A percentile compares a stretch with the other conserved stretches of the same genome.
Evolutionary conservation across 331 rosid genomes (phyloP).

Genomic region (Erythrophleum ivorense): DNA sequence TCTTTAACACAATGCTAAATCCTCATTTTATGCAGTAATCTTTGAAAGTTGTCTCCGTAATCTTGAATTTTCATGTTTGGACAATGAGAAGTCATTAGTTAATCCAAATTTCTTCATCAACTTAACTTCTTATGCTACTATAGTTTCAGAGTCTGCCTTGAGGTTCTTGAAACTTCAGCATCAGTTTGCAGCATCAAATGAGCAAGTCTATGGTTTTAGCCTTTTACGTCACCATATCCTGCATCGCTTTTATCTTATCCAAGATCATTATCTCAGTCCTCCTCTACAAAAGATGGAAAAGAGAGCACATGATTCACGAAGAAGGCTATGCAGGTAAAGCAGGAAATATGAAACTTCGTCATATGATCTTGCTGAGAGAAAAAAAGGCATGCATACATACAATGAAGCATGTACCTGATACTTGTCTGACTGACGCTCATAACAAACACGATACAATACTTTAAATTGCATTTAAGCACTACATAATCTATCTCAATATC

Average conservation of each 20-base stretch:
- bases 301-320: conserved; percentile 61
- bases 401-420: not conserved
- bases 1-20: not conserved
- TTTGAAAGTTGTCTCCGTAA: not conserved
- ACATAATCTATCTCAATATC: not conserved
- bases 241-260: conserved; percentile 70
- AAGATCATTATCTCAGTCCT: conserved; percentile 78
- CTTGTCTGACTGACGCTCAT: not conserved
- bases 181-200: conserved; percentile 54
- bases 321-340: conserved; percentile 65
- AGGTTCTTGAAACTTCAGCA: conserved; percentile 36
- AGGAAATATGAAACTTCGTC: not conserved
- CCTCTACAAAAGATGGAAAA: conserved; percentile 88
- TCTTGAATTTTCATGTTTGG: not conserved
- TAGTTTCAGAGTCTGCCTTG: not conserved
- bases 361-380: conserved; percentile 8
- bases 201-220: conserved; percentile 58
- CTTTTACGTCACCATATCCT: conserved; percentile 63
- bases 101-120: not conserved
- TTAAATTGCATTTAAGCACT: not conserved
- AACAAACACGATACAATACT: not conserved
- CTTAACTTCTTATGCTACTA: not conserved
- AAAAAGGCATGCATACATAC: not conserved
- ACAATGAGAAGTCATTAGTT: too few relatives aligned
- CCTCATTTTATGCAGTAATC: not conserved